Evolutionary conservation across 192 early-diverging fungal genomes (phyloP).

Genomic region (Entomortierella beljakovae): DNA sequence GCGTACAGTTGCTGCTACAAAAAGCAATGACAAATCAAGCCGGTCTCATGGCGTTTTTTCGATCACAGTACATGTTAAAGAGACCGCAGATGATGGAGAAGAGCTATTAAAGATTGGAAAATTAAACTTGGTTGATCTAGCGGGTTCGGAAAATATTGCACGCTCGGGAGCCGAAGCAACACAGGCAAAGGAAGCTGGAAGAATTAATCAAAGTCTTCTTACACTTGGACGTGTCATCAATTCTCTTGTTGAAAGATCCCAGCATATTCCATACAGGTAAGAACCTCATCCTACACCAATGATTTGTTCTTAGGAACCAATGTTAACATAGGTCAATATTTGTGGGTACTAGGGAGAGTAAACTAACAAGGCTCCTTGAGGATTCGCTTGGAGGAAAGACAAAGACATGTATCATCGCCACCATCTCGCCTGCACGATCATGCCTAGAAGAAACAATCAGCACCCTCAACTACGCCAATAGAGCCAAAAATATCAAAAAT

Average conservation of each 20-base stretch:
- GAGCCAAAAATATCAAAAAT: conserved; percentile 84
- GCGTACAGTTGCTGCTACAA: conserved; percentile 85
- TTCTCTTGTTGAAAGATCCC: conserved; percentile 66
- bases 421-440: conserved; percentile 81
- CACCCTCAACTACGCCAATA: conserved; percentile 82
- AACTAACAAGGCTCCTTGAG: conserved; percentile 89
- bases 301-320: neutral
- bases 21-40: conserved; percentile 92
- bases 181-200: conserved; percentile 88
- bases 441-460: conserved; percentile 77
- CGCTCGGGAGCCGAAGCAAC: conserved; percentile 88
- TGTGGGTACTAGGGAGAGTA: conserved; percentile 69
- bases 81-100: conserved; percentile 83
- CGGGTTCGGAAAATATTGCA: conserved; percentile 94
- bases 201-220: conserved; percentile 88
- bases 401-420: conserved; percentile 96
- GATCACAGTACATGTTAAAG: conserved; percentile 90
- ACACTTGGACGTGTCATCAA: conserved; percentile 81
- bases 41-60: conserved; percentile 95
- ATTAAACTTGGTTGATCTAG: conserved; percentile 95
- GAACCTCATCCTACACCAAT: neutral
- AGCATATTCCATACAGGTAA: conserved; percentile 77
- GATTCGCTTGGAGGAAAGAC: conserved; percentile 93
- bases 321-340: neutral
- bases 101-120: conserved; percentile 94